Conservation (phyloP, 2,329 filamentous ascomycete species). For the Colletotrichum somersetense region DNA sequence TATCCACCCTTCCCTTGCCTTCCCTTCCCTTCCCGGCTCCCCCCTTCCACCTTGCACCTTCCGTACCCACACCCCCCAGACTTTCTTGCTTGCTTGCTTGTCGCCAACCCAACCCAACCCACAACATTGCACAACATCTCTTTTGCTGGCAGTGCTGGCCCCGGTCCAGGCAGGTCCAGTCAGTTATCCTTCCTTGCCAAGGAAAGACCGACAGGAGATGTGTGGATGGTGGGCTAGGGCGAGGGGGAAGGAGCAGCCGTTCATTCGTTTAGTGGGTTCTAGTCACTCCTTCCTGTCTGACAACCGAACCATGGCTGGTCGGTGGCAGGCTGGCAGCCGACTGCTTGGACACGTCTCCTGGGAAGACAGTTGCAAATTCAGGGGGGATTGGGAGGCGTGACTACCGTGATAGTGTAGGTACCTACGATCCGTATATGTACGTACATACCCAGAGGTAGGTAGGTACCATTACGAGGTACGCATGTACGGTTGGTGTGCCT, state of each 20-base stretch:
- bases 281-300: conserved; percentile 32
- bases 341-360: conserved; percentile 11
- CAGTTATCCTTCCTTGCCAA: conserved; percentile 34
- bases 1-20: background rate
- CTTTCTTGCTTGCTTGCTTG: background rate
- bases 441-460: too few relatives aligned
- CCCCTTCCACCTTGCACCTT: background rate
- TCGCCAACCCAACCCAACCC: background rate
- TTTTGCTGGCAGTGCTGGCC: conserved; percentile 1
- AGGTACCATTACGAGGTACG: too few relatives aligned
- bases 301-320: conserved; percentile 23
- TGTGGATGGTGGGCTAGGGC: conserved; percentile 27
- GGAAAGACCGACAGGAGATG: conserved; percentile 41
- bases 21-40: background rate
- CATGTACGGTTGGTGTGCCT: conserved; percentile 13
- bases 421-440: too few relatives aligned
- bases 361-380: conserved; percentile 23
- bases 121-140: conserved; percentile 4
- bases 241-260: conserved; percentile 10
- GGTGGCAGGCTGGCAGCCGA: conserved; percentile 18
- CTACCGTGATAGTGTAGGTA: background rate
- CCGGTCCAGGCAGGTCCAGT: conserved; percentile 32
- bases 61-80: conserved; percentile 15
- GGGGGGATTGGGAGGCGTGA: conserved; percentile 26
- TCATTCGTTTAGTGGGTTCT: conserved; percentile 16